Evolutionary conservation across 2,329 filamentous ascomycete genomes (phyloP), one percentile per base, ranked within the genome.

Genomic region (Aspergillus flavus): DNA sequence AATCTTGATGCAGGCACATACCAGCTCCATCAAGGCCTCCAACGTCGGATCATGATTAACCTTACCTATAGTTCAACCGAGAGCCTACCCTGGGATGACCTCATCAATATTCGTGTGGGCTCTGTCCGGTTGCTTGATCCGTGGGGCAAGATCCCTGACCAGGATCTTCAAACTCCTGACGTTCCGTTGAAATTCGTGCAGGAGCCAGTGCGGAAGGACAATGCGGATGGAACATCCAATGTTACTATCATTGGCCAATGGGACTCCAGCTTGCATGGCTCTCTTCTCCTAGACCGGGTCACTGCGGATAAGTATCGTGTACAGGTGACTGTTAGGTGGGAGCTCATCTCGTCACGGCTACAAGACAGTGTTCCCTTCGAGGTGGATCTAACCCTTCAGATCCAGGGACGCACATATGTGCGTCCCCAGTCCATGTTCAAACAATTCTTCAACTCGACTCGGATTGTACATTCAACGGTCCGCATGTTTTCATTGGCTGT

Each of bases 291-390:
- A n/a, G 94, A 99, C 78, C 89, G 94, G 30, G 90, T 92, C 1
- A 98, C 95, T 1, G 87, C 92, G n/a, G 94, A 97, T 64, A 95
- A 93, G 75, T 94, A 95, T 76, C 90, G 91, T 50, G 91, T 99
- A 23, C 94, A 97, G 77, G 89, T 97, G 79, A 89, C 91, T 0
- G 82, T 98, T 12, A 86, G 87, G 19, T 98, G 94, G 92, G 91
- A 97, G 71, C 87, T 98, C 32, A 85, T 86, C 63, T 96, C 93
- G 1, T 87, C 89, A 61, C 93, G 93, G 72, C 84, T 98, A 32
- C 89, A 92, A n/a, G 89, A 93, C 71, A 91, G 93, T 0, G 95
- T 98, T 86, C 87, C 87, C 57, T 98, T 99, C 73, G 89, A 89
- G 1, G 87, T 94, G 63, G 91, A 94, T 64, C 81, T 96, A 59